Evolutionary conservation across 306 rosid genomes (phyloP).

Genomic region (Myrica gale): DNA sequence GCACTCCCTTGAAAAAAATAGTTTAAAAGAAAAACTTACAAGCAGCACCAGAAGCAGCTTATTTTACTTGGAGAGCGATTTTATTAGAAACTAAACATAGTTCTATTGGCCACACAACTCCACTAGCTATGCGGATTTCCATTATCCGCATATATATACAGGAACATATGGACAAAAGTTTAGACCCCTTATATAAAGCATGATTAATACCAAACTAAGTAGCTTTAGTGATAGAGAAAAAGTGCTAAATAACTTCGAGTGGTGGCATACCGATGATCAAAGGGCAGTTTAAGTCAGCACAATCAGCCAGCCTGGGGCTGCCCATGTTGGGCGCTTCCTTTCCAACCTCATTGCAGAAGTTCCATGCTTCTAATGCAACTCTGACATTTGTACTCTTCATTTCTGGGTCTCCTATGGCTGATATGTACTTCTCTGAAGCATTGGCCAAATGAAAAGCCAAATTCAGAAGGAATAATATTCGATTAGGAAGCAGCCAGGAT

Average conservation of each 20-base stretch:
- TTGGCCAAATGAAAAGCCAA: not conserved
- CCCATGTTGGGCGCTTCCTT: constrained; percentile 56
- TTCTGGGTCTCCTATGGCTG: constrained; percentile 56
- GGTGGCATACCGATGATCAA: constrained; percentile 22
- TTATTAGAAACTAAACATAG: not conserved
- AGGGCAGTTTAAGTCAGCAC: constrained; percentile 43
- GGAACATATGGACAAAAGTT: too few relatives aligned
- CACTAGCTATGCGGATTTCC: not conserved
- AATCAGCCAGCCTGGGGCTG: constrained; percentile 64
- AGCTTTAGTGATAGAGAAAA: not conserved
- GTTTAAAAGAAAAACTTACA: not conserved
- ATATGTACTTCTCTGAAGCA: constrained; percentile 30
- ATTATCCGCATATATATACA: too few relatives aligned
- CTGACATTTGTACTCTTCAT: constrained; percentile 46
- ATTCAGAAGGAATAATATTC: constrained; percentile 13
- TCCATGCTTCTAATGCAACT: constrained; percentile 65
- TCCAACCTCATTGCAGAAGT: constrained; percentile 65
- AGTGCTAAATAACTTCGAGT: not conserved
- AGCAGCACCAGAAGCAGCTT: not conserved
- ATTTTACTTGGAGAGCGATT: not conserved
- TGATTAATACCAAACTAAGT: not conserved
- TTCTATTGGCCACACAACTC: not conserved
- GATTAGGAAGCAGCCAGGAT: constrained; percentile 13
- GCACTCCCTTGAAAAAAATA: not conserved
- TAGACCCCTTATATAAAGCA: not conserved